Base-by-base conservation (phyloP, 192 early-diverging fungal species). In the Backusella parvicylindrica region DNA sequence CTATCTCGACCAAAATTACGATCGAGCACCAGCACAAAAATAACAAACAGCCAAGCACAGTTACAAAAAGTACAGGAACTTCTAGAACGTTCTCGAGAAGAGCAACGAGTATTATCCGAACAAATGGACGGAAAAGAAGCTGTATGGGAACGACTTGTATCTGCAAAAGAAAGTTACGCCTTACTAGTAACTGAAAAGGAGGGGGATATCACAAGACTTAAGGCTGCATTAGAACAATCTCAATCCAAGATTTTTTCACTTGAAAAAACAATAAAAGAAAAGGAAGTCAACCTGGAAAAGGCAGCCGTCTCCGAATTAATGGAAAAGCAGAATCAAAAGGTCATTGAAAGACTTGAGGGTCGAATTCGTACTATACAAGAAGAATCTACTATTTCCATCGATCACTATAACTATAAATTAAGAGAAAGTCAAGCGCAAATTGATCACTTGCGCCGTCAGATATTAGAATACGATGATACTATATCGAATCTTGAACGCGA, bases 401-500 rank as follows among this genome's bases (percentile, higher is more conserved):
- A 26, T 16, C 21, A 15, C 16, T 23, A 47, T 8, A 72, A 68
- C 3, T 23, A 53, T 12, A 64, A 47, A 18, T n/a, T 63, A n/a
- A 40, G 71, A 12, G 77, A 78, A 37, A 63, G 63, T 43, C 66
- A 66, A 38, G 49, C 73, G 2, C 77, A 84, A 30, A 70, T 82
- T 28, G 80, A 82, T 47, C 66, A 68, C 3, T 15, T 83, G 18
- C 60, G 67, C 18, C 41, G 56, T 0, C 68, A 68, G 28, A 36
- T 83, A 9, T 50, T 47, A 16, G 71, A 76, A 28, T 68, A 72
- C 31, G 53, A 75, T 31, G 31, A 67, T 6, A 79, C 64, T 23
- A 65, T 67, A 21, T 33, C 75, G 6, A 33, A 74, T 12, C 56
- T 84, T 5, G 79, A 83, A 23, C 63, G 64, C 1, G 82, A 86